A percentile compares a stretch with the other conserved stretches of the same genome.
These are phyloP conservation scores for Bolboschoenus planiculmis DNA, from an alignment of 176 grass and related monocot species.

Conservation along the genomic window DNA sequence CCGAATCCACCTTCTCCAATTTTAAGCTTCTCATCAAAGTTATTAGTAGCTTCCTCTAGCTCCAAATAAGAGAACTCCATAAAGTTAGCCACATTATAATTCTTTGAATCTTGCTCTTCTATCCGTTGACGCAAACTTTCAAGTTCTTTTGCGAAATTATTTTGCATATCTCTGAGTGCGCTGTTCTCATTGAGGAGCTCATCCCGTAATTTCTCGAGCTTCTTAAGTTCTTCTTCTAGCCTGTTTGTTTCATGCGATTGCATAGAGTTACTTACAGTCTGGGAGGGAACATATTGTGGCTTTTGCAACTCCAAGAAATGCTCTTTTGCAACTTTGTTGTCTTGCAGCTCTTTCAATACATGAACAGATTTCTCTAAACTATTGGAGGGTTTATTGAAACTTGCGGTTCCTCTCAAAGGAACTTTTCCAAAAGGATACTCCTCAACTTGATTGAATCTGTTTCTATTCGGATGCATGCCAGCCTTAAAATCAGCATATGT, in stretches of 20 bases:
- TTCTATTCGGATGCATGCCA: slow-evolving; percentile 36
- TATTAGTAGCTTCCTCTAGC: slow-evolving; percentile 20
- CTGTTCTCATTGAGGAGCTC: neutral
- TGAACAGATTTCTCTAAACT: slow-evolving; percentile 24
- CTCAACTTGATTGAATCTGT: neutral
- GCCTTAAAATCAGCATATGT: slow-evolving; percentile 26
- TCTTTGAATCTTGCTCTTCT: neutral
- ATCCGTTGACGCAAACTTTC: neutral
- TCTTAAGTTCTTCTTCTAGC: neutral
- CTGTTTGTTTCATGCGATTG: neutral
- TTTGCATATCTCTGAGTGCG: neutral
- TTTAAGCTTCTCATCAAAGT: slow-evolving; percentile 19
- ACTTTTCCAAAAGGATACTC: slow-evolving; percentile 37
- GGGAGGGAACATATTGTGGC: neutral
- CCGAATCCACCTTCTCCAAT: slow-evolving; percentile 30
- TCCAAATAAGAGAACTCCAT: slow-evolving; percentile 18
- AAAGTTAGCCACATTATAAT: neutral
- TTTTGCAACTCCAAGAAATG: slow-evolving; percentile 28
- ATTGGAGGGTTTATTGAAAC: slow-evolving; percentile 53
- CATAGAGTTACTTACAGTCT: neutral
- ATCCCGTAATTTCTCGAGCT: neutral
- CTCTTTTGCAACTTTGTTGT: slow-evolving; percentile 26
- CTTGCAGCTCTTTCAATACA: slow-evolving; percentile 46
- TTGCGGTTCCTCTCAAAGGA: slow-evolving; percentile 39
- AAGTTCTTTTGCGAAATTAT: slow-evolving; percentile 4